Evolutionary conservation across 140 eudicot genomes (phyloP), one percentile per base, ranked within the genome.

Genomic region (Anethum foeniculum): DNA sequence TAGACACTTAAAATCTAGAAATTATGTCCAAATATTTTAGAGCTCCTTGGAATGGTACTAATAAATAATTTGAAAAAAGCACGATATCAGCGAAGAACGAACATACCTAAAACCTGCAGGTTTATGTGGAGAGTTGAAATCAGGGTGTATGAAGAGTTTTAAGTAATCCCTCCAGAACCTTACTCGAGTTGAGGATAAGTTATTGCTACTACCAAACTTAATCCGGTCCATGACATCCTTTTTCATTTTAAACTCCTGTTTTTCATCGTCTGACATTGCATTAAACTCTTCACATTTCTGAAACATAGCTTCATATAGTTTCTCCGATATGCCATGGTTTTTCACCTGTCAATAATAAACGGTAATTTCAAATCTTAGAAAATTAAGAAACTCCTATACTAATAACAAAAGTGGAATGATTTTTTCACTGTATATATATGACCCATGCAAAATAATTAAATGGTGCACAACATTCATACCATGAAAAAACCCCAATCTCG

Each of bases 31-130:
- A 39, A 39, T 39, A 39, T 39, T 39, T 39, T 39, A 2, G 43
- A 3, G 43, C 6, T 39, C 43, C 43, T 3, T 39, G 43, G 43
- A 39, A 5, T 39, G 43, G 4, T 39, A 39, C 43, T 5, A 2
- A 39, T 2, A 39, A 5, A 39, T 39, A 39, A 39, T 2, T 39
- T 39, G 43, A 39, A 2, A 39, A 58, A 6, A 58, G 69, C 7
- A 23, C 0, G 18, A 64, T 9, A 64, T 64, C 1, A n/a, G n/a
- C n/a, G 15, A 64, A n/a, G 36, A n/a, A 25, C 10, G 36, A n/a
- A 27, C 36, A 14, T 73, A 84, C 87, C 82, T 84, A 16, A 80
- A 77, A 30, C 32, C 69, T 12, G 73, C 62, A 46, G 84, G 87
- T 28, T 80, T 84, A 19, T 54, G 72, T 34, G 87, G 87, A 44